Evolutionary conservation across 345 rosid genomes (phyloP).

Genomic region (Psidium friedrichsthalianum): DNA sequence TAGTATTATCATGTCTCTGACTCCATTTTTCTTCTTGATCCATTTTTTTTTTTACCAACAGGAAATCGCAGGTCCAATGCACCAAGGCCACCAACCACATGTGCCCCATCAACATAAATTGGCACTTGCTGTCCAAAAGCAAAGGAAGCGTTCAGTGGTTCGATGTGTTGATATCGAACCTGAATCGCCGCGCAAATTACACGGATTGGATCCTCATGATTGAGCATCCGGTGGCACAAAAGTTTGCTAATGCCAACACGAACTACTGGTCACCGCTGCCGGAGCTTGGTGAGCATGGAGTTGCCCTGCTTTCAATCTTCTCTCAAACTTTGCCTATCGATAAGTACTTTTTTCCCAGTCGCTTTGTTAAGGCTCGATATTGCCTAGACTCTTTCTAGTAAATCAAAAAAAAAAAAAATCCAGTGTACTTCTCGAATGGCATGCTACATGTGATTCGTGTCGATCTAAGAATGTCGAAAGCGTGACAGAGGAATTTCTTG

Average conservation of each 20-base stretch:
- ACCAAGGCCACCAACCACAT: conserved; percentile 1
- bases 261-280: not conserved
- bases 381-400: no score
- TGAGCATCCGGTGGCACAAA: not conserved
- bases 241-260: not conserved
- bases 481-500: not conserved
- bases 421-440: not conserved
- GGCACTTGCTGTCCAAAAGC: not conserved
- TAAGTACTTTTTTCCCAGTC: no score
- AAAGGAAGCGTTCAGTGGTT: not conserved
- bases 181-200: not conserved
- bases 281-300: not conserved
- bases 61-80: not conserved
- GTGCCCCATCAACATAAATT: not conserved
- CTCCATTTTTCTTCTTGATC: no score
- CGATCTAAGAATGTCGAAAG: not conserved
- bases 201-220: conserved; percentile 1
- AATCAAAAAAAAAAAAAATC: no score
- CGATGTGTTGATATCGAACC: not conserved
- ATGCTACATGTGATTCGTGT: not conserved
- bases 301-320: not conserved
- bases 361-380: no score
- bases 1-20: no score
- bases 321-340: not conserved
- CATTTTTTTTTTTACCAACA: no score